Base-by-base conservation (phyloP, 2,329 filamentous ascomycete species). In the Aspergillus sp. region DNA sequence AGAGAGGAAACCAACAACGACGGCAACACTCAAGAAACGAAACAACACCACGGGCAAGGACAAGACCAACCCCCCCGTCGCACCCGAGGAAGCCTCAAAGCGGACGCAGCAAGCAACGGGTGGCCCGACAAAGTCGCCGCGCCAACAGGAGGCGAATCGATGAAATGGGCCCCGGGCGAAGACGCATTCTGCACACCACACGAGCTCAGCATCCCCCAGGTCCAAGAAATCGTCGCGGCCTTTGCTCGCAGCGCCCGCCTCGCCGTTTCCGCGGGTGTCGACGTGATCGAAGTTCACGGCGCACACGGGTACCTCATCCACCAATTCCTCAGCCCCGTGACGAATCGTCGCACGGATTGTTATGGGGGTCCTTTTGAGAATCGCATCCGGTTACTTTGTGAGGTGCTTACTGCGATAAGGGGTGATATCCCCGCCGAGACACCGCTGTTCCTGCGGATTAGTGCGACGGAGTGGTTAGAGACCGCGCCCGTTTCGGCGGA, bases 261-360 rank as follows among this genome's bases (percentile, higher is more conserved):
- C 72, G 85, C 85, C 0, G 76, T 87, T 2, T 77, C 79, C 38
- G 81, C 78, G 30, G 84, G 84, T 0, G 86, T 82, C 47, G 81
- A 82, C 63, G 80, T 77, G 2, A 76, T 83, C 0, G 81, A 83
- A 62, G 71, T 82, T 17, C 80, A 82, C 60, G 78, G 71, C 5
- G 78, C 66, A 9, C 82, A 82, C 63, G 82, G 78, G 17, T 83
- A 83, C 52, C 71, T 84, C 2, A 68, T 81, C 2, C 80, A 84
- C 56, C 80, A 83, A 58, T 84, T 83, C 64, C 64, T 78, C 6
- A 78, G 82, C 54, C 76, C 78, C 51, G 77, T 72, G 15, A 73
- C 74, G 50, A 85, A 84, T 68, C 72, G 72, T 43, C 74, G 82
- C 8, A 80, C 75, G 2, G 82, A 84, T 64, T 63, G 70, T 23